Evolutionary conservation across 805 yeast species (phyloP).

Genomic region (Yamadazyma laniorum): DNA sequence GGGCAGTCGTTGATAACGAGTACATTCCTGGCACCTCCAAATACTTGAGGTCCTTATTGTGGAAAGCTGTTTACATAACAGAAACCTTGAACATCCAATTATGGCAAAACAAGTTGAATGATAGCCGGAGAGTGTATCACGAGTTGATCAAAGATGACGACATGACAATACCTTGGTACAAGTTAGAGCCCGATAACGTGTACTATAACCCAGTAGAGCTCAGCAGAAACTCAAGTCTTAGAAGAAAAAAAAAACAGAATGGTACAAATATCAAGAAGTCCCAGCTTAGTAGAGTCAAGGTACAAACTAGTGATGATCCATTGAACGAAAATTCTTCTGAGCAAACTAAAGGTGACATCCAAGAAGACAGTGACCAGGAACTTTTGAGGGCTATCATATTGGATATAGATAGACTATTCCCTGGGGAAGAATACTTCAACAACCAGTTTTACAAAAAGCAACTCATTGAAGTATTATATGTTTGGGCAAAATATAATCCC

Average conservation of each 20-base stretch:
- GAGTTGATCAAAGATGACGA: slow-evolving; percentile 28
- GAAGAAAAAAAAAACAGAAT: slow-evolving; percentile 4
- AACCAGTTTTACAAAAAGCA: slow-evolving; percentile 22
- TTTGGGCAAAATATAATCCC: slow-evolving; percentile 51
- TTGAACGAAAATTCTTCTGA: slow-evolving; percentile 1
- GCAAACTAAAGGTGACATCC: slow-evolving; percentile 15
- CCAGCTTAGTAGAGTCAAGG: slow-evolving; percentile 19
- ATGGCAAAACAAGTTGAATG: slow-evolving; percentile 31
- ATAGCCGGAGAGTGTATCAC: slow-evolving; percentile 34
- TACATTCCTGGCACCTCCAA: slow-evolving; percentile 21
- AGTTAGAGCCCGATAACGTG: slow-evolving; percentile 26
- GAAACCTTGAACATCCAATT: slow-evolving; percentile 32
- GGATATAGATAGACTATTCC: slow-evolving; percentile 54
- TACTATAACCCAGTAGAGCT: slow-evolving; percentile 22
- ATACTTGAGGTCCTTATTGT: slow-evolving; percentile 33
- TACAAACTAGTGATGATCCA: slow-evolving; percentile 13
- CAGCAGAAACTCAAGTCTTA: slow-evolving; percentile 14
- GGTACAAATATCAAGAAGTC: slow-evolving; percentile 9
- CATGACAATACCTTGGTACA: slow-evolving; percentile 39
- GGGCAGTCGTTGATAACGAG: slow-evolving; percentile 28
- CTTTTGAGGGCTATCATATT: slow-evolving; percentile 43
- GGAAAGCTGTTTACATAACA: slow-evolving; percentile 39
- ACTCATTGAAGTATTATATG: slow-evolving; percentile 43
- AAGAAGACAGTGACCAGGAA: slow-evolving; percentile 31
- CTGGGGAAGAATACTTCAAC: slow-evolving; percentile 39